Base-by-base conservation (phyloP, 257 asterid species). In the Anisodus tanguticus region DNA sequence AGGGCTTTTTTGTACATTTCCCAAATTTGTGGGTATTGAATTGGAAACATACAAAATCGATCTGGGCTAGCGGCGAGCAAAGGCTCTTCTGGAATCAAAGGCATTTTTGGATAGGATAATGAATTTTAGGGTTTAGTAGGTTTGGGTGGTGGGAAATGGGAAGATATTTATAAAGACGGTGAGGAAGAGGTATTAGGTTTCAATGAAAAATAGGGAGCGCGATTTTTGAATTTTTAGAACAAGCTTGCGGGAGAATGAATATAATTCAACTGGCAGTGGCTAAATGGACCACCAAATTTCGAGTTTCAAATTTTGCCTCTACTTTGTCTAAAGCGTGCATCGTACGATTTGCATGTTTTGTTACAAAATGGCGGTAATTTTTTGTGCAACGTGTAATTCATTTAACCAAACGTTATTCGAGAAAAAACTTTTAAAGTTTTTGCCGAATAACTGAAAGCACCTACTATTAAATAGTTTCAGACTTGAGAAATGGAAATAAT, bases 1-100 rank as follows among this genome's bases (percentile, higher is more conserved):
- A 90, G 92, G 66, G 99, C 98, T 53, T 96, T 96, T 91, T 96
- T 96, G 90, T 96, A 96, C 98, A 94, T 93, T 68, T 96, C 99
- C 99, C 99, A 96, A 58, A 96, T 90, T 77, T 97, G 94, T 0
- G 98, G 99, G 87, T 97, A 97, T 62, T 94, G 93, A 39, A 97
- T 92, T 2, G 99, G 99, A 84, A 97, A 97, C 99, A 97, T 97
- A 13, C 98, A 97, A 90, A 97, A 95, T 0, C 99, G 92, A 47
- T 95, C 99, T 0, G 95, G 91, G 88, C 89, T 95, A 2, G 97
- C 88, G 57, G 95, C 91, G 39, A 95, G 88, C 71, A 97, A 87
- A 0, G 99, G 99, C 70, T 95, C 98, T 90, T 94, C 97, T 0
- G 96, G 96, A 35, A 92, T 82, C 7, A 97, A 88, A 1, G 98